A percentile compares a stretch with the other conserved stretches of the same genome.
Evolutionary conservation across 305 asterid species (phyloP).

Genomic region (Ilex paraguariensis): DNA sequence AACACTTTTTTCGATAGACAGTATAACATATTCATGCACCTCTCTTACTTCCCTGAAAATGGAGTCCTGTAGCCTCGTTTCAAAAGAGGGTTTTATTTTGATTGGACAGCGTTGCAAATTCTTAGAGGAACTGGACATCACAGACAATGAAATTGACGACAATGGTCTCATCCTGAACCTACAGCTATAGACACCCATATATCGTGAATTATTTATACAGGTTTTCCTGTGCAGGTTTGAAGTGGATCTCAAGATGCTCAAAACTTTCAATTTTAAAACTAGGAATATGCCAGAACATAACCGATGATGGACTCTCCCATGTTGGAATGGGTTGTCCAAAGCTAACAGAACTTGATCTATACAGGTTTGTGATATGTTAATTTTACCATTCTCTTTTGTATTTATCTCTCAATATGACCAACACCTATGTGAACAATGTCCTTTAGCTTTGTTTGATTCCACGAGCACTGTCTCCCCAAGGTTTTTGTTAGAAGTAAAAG

Average conservation of each 20-base stretch:
- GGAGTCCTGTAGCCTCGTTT: conserved; percentile 79
- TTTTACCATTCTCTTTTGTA: no score
- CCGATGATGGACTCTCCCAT: conserved; percentile 64
- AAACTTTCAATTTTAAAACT: conserved; percentile 58
- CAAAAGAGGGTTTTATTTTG: conserved; percentile 69
- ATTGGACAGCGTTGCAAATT: conserved; percentile 73
- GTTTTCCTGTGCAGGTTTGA: conserved; percentile 41
- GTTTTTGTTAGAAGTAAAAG: no score
- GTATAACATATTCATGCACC: conserved; percentile 67
- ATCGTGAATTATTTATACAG: not conserved
- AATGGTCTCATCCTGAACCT: conserved; percentile 42
- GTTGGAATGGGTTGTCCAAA: conserved; percentile 65
- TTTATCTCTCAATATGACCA: no score
- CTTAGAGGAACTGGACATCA: conserved; percentile 88
- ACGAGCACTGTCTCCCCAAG: no score
- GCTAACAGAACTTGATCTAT: conserved; percentile 79
- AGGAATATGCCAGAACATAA: conserved; percentile 72
- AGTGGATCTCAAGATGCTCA: conserved; percentile 66
- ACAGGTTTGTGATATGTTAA: conserved; percentile 43
- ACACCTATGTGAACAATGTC: no score
- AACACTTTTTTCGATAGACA: conserved; percentile 60
- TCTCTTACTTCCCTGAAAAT: conserved; percentile 75
- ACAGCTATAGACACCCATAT: not conserved
- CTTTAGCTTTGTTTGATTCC: no score
- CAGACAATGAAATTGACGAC: conserved; percentile 88